Evolutionary conservation across 495 filamentous ascomycete species (phyloP), one percentile per base, ranked within the genome.

Genomic region (Achaetomiella virescens): DNA sequence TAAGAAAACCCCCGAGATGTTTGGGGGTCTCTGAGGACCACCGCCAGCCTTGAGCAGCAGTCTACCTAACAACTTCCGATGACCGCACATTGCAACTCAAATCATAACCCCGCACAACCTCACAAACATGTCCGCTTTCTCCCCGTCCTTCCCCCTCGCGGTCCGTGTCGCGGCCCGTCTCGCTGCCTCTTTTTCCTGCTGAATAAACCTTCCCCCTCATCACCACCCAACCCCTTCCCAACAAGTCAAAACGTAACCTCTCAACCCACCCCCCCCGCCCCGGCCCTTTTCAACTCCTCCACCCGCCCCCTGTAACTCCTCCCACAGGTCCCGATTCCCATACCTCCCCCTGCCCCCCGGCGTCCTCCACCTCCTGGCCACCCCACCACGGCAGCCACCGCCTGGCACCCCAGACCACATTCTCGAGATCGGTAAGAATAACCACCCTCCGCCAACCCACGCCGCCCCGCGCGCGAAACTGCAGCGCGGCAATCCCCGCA

Each of bases 391-490:
- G 57, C 10, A 79, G 47, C 69, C 70, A 75, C 43, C 66, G 57
- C 3, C 73, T 77, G 12, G 73, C 66, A 7, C 75, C 71, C 18
- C 63, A 56, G 27, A 70, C 70, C 1, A 81, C 60, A 47, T 80
- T 80, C 50, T 71, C 68, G 2, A 74, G 75, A 52, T 81, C 75
- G 0, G 75, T 74, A 42, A 73, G 70, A 35, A 82, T 61, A 7
- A 80, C 70, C 3, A 82, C 57, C 0, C 69, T 58, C 20, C 60
- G 59, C 65, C 70, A 75, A 1, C 72, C 70, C 59, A 77, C 75
- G 21, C 54, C 57, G 35, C 54, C 52, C 75, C 75, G 77, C 37
- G 52, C 52, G 5, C 70, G 60, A 51, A 70, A 69, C 37, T 71
- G 57, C 27, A 78, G 62, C 15, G 66, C 76, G 12, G 68, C 70